Base-by-base conservation (phyloP, 768 basidiomycete species). In the Boletus eberwhitei region DNA sequence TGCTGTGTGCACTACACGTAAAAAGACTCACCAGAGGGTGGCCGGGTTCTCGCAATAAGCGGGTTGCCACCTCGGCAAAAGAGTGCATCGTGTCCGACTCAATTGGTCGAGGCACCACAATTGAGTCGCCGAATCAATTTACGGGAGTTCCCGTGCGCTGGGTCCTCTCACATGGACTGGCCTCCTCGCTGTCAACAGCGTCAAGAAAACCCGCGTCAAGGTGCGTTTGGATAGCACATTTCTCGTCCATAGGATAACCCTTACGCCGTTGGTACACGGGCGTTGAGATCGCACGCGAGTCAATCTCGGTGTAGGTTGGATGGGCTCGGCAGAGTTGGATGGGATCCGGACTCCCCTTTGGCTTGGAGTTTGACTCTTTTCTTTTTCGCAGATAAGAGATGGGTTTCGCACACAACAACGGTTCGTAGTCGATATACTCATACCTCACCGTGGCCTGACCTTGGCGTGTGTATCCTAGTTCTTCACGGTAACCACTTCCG, bases 401-500 rank as follows among this genome's bases (percentile, higher is more conserved):
- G 70, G 70, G 70, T 68, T 73, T 73, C 55, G 65, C 61, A 56
- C 70, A 71, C 59, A 71, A 71, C 61, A 71, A 73, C 60, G 71
- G 71, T 68, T 32, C 48, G 55, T 59, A 36, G 45, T 50, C 32
- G 41, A 41, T 46, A 13, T 26, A 39, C 76, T 74, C 72, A 74
- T 64, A 68, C 11, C 17, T 48, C 24, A 0, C 19, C 35, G 35
- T n/a, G 5, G 26, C 39, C 62, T 65, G 44, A 69, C 52, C 52
- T 24, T 24, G 40, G 19, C 32, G 34, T 32, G 11, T 19, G 32
- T 56, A 32, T 59, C 45, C 54, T 44, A 90, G 91, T 90, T 79
- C 90, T 96, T 74, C 93, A 85, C 78, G 82, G 75, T 66, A 94
- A 94, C 77, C 93, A 97, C 74, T 94, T 94, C 84, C 91, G 86